Evolutionary conservation across 331 rosid genomes (phyloP).

Genomic region (Malus hybrid): DNA sequence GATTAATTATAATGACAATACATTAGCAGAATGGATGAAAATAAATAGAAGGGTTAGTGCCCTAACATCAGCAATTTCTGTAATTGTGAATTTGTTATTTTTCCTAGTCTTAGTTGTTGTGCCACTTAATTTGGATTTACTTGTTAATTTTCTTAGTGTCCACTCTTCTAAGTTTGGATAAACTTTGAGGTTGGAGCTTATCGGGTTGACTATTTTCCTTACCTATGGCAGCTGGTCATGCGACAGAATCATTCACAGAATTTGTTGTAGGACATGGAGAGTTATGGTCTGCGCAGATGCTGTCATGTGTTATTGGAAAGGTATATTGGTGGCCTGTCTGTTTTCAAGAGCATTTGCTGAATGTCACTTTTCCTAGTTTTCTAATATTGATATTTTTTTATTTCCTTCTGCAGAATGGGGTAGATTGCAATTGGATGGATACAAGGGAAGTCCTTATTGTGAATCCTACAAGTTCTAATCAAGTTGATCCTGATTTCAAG

Average conservation of each 20-base stretch:
- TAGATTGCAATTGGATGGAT: conserved; percentile 95
- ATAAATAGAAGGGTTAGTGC: background rate
- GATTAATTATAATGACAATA: background rate
- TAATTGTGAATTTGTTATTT: background rate
- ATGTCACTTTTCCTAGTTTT: conserved; percentile 3
- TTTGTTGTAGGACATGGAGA: conserved; percentile 99
- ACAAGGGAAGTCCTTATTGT: conserved; percentile 96
- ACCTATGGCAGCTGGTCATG: conserved; percentile 90
- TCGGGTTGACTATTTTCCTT: conserved; percentile 20
- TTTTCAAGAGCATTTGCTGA: conserved; percentile 2
- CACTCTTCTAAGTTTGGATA: background rate
- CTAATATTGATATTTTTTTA: conserved; percentile 8
- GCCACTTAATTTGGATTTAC: background rate
- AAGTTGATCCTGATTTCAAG: conserved; percentile 83
- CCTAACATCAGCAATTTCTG: background rate
- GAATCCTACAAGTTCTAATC: conserved; percentile 74
- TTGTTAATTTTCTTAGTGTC: background rate
- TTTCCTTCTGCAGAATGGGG: conserved; percentile 52
- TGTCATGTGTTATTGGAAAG: conserved; percentile 71
- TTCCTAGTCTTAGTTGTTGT: background rate
- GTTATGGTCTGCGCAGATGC: conserved; percentile 91
- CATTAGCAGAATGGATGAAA: background rate
- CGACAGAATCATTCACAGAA: conserved; percentile 90
- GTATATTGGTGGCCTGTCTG: conserved; percentile 30
- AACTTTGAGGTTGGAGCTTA: background rate